Base-by-base conservation (phyloP, 805 yeast genomes). In the Candida ulmi region DNA sequence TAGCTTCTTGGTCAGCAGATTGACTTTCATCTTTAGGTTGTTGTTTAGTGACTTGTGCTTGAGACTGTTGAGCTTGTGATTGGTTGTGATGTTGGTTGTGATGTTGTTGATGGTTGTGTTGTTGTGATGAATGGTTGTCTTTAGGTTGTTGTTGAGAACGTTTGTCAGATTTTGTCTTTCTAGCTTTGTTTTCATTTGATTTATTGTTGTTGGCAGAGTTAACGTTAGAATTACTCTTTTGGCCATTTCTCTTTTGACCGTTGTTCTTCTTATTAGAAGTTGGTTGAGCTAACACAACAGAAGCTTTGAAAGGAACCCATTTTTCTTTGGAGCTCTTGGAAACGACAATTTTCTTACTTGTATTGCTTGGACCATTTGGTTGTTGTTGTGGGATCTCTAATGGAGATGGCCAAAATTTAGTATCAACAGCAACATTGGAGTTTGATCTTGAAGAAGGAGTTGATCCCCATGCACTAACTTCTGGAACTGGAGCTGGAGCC, bases 281-380 rank as follows among this genome's bases (percentile, higher is more conserved):
- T 11, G 64, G 57, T 39, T 54, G 57, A 17, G 71, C 65, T 30
- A 73, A 64, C 21, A 71, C 71, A 35, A 74, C 74, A 31, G 75
- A 62, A 21, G 78, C 84, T 49, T 76, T 71, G 57, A 74, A 76
- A n/a, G 87, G 87, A 30, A 80, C 73, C 86, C 87, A 80, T 57
- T 82, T 83, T 51, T 76, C 83, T 52, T 74, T 78, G 2, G 58
- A 50, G 12, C 46, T 44, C 35, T 52, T 54, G 35, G 49, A 44
- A 35, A 33, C 40, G 30, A 33, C 35, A 15, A 42, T 42, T 42
- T 50, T 52, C 37, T 44, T 45, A 17, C 9, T 19, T 9, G n/a
- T 4, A n/a, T 8, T 4, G 9, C n/a, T n/a, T n/a, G 17, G 24
- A 27, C 31, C 30, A 8, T 29, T 50, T 32, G 30, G 36, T 48